A percentile compares a stretch with the other conserved stretches of the same genome.
phyloP scores from a whole-genome alignment of 176 grass and related monocot genomes.

The Zea mays region Zm-B73-REFERENCE-NAM-5.0 NC_050102.1:113402501-113403000 shows the following conservation, averaged over 20 bases:
- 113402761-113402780: constrained; percentile 49
- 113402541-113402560: constrained; percentile 22
- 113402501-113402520: constrained; percentile 50
- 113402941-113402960: background rate
- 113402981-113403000: constrained; percentile 1
- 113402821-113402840: background rate
- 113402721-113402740: constrained; percentile 21
- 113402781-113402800: background rate
- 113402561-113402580: background rate
- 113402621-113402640: background rate
- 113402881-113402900: background rate
- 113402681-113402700: background rate
- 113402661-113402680: constrained; percentile 40
- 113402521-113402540: background rate
- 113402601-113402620: constrained; percentile 25
- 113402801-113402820: background rate
- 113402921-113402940: background rate
- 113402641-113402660: constrained; percentile 27
- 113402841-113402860: background rate
- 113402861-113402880: background rate
- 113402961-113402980: constrained; percentile 12
- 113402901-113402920: constrained; percentile 17
- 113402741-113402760: background rate
- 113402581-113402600: constrained; percentile 40
- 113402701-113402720: constrained; percentile 26